A percentile compares a stretch with the other conserved stretches of the same genome.
Evolutionary conservation across 768 basidiomycete genomes (phyloP).

Genomic region (Amanita polypyramis): DNA sequence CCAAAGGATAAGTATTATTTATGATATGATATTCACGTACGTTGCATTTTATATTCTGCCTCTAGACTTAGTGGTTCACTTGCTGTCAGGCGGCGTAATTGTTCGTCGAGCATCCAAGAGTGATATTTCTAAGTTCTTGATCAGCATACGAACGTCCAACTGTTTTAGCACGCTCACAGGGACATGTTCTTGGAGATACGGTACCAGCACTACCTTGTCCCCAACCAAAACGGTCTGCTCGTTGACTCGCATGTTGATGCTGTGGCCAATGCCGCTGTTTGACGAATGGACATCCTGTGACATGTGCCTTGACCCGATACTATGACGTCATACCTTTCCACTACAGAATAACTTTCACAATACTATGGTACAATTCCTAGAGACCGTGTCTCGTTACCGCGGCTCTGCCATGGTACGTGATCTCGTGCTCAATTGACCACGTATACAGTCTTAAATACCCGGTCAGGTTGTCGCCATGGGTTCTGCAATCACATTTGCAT

Average conservation of each 20-base stretch:
- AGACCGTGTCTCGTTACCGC: slow-evolving; percentile 1
- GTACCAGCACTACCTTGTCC: slow-evolving; percentile 62
- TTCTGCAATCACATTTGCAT: slow-evolving; percentile 15
- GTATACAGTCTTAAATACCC: background rate
- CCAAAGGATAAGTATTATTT: slow-evolving; percentile 11
- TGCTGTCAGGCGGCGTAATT: slow-evolving; percentile 67
- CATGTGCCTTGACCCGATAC: too few species aligned
- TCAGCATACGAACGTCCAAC: slow-evolving; percentile 1
- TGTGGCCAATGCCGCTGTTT: background rate
- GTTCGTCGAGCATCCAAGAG: slow-evolving; percentile 76
- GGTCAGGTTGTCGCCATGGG: slow-evolving; percentile 22
- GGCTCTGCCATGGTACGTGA: slow-evolving; percentile 2
- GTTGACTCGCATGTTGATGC: slow-evolving; percentile 52
- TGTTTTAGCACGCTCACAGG: slow-evolving; percentile 20
- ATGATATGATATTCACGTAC: slow-evolving; percentile 40
- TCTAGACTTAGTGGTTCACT: slow-evolving; percentile 74
- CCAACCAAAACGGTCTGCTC: slow-evolving; percentile 56
- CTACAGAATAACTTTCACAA: background rate
- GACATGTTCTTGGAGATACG: slow-evolving; percentile 58
- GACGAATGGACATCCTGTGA: too few species aligned
- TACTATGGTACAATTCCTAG: background rate
- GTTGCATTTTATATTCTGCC: slow-evolving; percentile 85
- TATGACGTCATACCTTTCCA: too few species aligned
- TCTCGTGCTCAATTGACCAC: too few species aligned
- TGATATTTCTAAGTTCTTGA: slow-evolving; percentile 55